phyloP scores from a whole-genome alignment of 768 basidiomycete genomes.

The Rhodotorula diobovata region DNA sequence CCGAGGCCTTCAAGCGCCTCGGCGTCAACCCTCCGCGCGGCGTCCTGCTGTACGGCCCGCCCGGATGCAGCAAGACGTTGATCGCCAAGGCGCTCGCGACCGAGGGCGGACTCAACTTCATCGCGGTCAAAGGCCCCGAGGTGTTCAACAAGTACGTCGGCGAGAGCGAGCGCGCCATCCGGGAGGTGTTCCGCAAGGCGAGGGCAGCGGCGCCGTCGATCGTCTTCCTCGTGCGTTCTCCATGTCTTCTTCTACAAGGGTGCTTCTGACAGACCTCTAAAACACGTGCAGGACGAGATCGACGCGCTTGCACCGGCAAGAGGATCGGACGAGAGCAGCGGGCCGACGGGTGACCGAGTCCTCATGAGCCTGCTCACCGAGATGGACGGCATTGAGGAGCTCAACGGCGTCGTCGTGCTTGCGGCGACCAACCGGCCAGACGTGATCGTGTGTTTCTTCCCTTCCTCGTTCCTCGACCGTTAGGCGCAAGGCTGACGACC shows the following conservation, averaged over 20 bases:
- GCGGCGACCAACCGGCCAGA: constrained; percentile 96
- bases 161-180: constrained; percentile 89
- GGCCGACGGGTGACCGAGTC: constrained; percentile 71
- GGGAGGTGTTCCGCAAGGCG: constrained; percentile 93
- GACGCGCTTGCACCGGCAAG: constrained; percentile 85
- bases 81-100: constrained; percentile 96
- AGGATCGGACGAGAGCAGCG: constrained; percentile 54
- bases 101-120: constrained; percentile 88
- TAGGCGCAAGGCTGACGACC: not conserved
- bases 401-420: constrained; percentile 88
- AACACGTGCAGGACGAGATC: constrained; percentile 84
- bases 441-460: constrained; percentile 60
- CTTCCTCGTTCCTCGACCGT: not conserved
- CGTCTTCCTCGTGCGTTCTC: constrained; percentile 77
- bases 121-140: constrained; percentile 97
- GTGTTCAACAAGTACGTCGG: constrained; percentile 95
- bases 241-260: not conserved
- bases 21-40: constrained; percentile 86
- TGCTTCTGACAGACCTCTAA: not conserved
- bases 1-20: constrained; percentile 76
- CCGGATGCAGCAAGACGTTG: constrained; percentile 94
- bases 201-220: constrained; percentile 90
- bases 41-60: constrained; percentile 91
- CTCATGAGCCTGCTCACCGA: constrained; percentile 90
- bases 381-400: constrained; percentile 96